phyloP scores from a whole-genome alignment of 148 eudicot species.

The Heliosperma pusillum region DNA sequence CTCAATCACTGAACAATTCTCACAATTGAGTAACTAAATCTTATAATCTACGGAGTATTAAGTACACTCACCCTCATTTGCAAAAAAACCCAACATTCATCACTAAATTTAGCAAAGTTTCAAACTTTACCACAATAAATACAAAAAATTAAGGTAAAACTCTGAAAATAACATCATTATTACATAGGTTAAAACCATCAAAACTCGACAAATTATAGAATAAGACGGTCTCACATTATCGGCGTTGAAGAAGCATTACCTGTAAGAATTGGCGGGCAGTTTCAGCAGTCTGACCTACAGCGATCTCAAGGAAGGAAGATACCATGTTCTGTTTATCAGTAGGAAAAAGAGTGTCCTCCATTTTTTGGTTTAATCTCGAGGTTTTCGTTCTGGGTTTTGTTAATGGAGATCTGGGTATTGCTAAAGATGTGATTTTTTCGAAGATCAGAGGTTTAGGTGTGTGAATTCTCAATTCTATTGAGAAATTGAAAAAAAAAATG shows the following conservation, averaged over 20 bases:
- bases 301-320: slow-evolving; percentile 81
- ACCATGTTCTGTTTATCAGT: slow-evolving; percentile 55
- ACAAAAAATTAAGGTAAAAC: background rate
- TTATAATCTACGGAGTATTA: no score
- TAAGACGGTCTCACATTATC: no score
- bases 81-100: background rate
- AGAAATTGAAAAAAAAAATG: no score
- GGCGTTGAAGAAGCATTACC: slow-evolving; percentile 28
- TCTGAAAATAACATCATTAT: background rate
- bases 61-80: background rate
- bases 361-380: slow-evolving; percentile 3
- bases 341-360: slow-evolving; percentile 49
- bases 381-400: slow-evolving; percentile 4
- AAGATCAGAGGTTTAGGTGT: background rate
- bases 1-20: background rate
- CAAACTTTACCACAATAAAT: background rate
- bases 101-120: background rate
- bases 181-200: background rate
- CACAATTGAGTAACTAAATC: background rate
- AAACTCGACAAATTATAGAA: no score
- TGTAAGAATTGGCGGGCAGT: slow-evolving; percentile 86
- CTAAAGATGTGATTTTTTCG: background rate
- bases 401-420: no score
- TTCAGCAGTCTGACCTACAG: slow-evolving; percentile 72
- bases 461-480: no score